Conservation (phyloP, 768 basidiomycete genomes). For the Xanthoconium purpureum region DNA sequence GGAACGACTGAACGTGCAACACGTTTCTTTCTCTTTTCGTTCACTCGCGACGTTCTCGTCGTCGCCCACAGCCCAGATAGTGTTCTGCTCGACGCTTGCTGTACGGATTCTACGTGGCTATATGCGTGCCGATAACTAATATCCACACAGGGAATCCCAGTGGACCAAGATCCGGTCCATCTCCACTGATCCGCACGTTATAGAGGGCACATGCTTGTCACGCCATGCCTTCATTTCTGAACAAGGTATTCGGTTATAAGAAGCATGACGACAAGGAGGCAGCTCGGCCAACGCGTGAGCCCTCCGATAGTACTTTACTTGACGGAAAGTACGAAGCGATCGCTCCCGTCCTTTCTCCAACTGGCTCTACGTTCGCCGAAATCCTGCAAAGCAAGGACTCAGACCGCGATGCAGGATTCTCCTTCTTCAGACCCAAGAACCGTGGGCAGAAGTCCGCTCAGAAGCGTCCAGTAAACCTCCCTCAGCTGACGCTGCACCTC, state of each 20-base stretch:
- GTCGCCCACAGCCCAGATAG: background rate
- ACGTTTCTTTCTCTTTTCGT: slow-evolving; percentile 1
- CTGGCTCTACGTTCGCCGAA: slow-evolving; percentile 19
- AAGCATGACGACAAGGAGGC: slow-evolving; percentile 53
- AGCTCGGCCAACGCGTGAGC: slow-evolving; percentile 29
- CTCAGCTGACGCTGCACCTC: slow-evolving; percentile 63
- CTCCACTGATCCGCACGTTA: slow-evolving; percentile 11
- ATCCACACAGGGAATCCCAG: background rate
- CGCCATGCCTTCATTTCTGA: slow-evolving; percentile 63
- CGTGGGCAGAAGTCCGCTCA: slow-evolving; percentile 37
- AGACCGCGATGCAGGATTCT: slow-evolving; percentile 44
- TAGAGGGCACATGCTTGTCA: slow-evolving; percentile 13
- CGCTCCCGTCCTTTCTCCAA: slow-evolving; percentile 43
- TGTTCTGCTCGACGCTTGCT: background rate
- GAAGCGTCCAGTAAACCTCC: slow-evolving; percentile 36
- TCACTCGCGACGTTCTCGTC: background rate
- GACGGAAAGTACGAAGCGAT: slow-evolving; percentile 77
- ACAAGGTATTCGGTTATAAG: slow-evolving; percentile 76
- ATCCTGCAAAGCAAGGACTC: slow-evolving; percentile 32
- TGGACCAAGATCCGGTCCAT: slow-evolving; percentile 3
- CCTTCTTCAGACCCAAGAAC: slow-evolving; percentile 50
- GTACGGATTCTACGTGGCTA: background rate
- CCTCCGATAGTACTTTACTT: slow-evolving; percentile 47
- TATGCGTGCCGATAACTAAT: slow-evolving; percentile 6
- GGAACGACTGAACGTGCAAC: background rate